A percentile compares a stretch with the other conserved stretches of the same genome.
These are phyloP conservation scores for Oryza punctata DNA, from an alignment of 176 grass and related monocot species.

Conservation along the genomic window DNA sequence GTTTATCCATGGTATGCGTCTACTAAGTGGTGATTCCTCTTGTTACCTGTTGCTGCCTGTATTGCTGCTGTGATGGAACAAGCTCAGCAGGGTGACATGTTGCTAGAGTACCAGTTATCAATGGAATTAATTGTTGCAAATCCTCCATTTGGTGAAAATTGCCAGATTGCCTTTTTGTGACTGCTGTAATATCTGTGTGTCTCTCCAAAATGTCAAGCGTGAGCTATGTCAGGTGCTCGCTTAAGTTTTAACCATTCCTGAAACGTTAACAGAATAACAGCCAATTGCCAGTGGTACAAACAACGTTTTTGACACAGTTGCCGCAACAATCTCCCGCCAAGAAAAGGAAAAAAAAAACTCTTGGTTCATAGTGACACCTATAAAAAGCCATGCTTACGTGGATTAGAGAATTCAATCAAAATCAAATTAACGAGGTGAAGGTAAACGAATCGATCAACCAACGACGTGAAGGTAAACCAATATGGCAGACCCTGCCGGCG, in stretches of 20 bases:
- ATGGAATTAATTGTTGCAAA: not conserved
- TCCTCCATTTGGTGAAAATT: not conserved
- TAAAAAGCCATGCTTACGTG: slow-evolving; percentile 31
- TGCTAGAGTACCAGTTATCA: not conserved
- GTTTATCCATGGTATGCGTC: slow-evolving; percentile 18
- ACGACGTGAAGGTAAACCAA: not conserved
- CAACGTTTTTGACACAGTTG: not conserved
- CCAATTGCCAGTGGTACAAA: not conserved
- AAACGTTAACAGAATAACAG: not conserved
- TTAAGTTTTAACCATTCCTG: not conserved
- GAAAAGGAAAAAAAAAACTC: not conserved
- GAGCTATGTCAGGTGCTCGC: not conserved
- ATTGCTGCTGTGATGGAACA: slow-evolving; percentile 58
- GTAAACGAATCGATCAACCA: not conserved
- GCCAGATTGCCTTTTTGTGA: not conserved
- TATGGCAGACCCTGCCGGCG: not conserved
- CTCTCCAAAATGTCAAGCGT: not conserved
- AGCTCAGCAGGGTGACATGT: slow-evolving; percentile 1
- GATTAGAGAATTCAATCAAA: not conserved
- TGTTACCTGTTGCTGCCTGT: slow-evolving; percentile 20
- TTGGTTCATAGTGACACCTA: not conserved
- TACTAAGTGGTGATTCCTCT: not conserved
- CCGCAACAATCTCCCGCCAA: not conserved
- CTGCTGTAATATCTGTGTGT: not conserved
- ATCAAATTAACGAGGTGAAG: not conserved